Evolutionary conservation across 202 grass and related monocot species (phyloP), one percentile per base, ranked within the genome.

Genomic region (Musa balbisiana): DNA sequence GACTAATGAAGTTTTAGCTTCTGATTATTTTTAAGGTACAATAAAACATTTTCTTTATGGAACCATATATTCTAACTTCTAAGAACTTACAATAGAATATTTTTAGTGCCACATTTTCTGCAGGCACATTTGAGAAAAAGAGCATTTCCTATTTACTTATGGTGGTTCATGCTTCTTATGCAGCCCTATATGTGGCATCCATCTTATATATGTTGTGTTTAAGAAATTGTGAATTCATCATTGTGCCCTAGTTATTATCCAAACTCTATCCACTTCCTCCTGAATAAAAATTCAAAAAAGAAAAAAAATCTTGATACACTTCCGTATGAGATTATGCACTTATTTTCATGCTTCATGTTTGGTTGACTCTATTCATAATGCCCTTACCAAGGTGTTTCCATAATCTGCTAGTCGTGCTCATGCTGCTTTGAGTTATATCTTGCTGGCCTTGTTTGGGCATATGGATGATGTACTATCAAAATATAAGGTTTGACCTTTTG

Each of bases 371-470:
- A 9, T 23, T 43, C 83, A 78, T 85, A 19, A 75, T 70, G 64
- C 73, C 17, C 80, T 64, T 54, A 19, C 80, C 75, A 93, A 87
- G 88, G 76, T 85, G 80, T 74, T 79, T 24, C 84, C 80, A 0
- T 88, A 85, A 80, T 93, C 76, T 73, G 66, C 87, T 85, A 51
- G 69, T 76, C 79, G 80, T 85, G 84, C 88, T 85, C 84, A 79
- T 78, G 90, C 86, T 82, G 26, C 2, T 5, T 43, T 43, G 33
- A 43, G n/a, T n/a, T n/a, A n/a, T 87, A 67, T 93, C 49, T 60
- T 89, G 79, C 73, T 97, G 80, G 93, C 93, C 50, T 81, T 97
- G 87, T 97, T 90, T 66, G 90, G 93, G 49, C 83, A 89, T 80
- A 83, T 97, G 84, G 93, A 97, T 87, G 86, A 97, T 81, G 74